Percentiles rank a stretch among this genome's conserved stretches.
These are phyloP conservation scores for Cornus kousa DNA, from an alignment of 148 eudicot species.

Conservation along the genomic window DNA sequence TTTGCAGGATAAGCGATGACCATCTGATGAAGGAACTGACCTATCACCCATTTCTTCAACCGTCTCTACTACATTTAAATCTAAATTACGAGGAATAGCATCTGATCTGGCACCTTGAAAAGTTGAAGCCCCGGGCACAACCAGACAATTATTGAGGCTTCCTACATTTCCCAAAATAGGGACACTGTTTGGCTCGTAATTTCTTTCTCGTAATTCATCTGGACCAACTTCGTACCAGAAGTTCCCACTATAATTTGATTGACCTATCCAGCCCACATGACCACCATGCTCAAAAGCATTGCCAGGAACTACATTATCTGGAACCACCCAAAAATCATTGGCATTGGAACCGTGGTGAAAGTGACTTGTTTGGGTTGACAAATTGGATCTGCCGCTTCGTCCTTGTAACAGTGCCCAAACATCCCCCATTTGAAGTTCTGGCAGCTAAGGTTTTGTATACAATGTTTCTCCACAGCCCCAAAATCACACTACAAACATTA, in stretches of 20 bases:
- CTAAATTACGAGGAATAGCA: slow-evolving; percentile 7
- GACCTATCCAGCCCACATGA: neutral
- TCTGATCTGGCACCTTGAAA: neutral
- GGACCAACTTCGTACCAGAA: too few relatives aligned
- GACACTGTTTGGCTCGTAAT: too few relatives aligned
- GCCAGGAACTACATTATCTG: too few relatives aligned
- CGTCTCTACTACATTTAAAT: neutral
- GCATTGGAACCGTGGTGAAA: slow-evolving; percentile 35
- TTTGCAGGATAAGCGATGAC: too few relatives aligned
- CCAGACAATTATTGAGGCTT: too few relatives aligned
- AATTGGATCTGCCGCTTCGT: slow-evolving; percentile 38
- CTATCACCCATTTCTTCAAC: too few relatives aligned
- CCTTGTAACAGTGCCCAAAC: slow-evolving; percentile 41
- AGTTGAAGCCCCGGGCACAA: too few relatives aligned
- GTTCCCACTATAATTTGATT: slow-evolving; percentile 15
- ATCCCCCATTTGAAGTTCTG: neutral
- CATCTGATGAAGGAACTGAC: too few relatives aligned
- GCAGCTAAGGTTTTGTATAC: neutral
- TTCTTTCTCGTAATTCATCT: too few relatives aligned
- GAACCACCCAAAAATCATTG: slow-evolving; percentile 4
- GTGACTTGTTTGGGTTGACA: slow-evolving; percentile 33
- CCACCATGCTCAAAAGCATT: neutral
- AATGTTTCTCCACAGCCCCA: neutral
- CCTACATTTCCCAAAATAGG: too few relatives aligned
- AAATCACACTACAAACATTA: neutral